phyloP scores from a whole-genome alignment of 495 filamentous ascomycete species.

The Trichoderma gamsii region DNA sequence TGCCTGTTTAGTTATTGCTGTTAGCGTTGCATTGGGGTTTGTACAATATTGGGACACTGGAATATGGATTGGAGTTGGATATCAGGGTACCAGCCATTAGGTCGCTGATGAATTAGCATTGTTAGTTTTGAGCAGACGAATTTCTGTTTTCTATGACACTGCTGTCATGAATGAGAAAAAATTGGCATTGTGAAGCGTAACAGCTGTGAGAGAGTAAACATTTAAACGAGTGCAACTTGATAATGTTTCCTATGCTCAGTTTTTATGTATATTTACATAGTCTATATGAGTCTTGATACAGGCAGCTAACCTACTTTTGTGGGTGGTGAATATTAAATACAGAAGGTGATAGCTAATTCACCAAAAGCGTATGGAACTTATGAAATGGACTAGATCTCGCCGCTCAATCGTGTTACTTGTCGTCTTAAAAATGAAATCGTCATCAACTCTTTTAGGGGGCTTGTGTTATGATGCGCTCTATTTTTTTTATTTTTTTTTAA shows the following conservation, averaged over 20 bases:
- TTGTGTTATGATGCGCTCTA: no score
- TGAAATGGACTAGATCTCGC: no score
- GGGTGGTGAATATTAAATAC: no score
- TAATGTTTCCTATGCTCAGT: no score
- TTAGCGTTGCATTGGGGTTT: background rate
- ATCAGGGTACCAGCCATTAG: background rate
- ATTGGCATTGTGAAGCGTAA: background rate
- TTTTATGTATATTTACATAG: no score
- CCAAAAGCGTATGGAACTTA: no score
- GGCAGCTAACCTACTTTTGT: background rate
- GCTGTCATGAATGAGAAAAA: background rate
- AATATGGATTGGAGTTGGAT: background rate
- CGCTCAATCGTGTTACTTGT: no score
- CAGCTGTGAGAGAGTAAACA: background rate
- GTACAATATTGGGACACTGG: background rate
- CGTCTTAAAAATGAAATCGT: no score
- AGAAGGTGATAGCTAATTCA: no score
- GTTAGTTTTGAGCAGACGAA: background rate
- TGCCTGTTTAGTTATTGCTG: background rate
- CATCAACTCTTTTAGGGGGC: background rate
- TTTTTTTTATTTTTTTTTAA: no score
- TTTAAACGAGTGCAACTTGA: no score
- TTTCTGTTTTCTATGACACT: background rate
- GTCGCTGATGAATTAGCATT: background rate
- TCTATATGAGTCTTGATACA: no score